These are phyloP conservation scores for Paraglomus brasilianum DNA, from an alignment of 192 early-diverging fungal species.

Conservation along the genomic window DNA sequence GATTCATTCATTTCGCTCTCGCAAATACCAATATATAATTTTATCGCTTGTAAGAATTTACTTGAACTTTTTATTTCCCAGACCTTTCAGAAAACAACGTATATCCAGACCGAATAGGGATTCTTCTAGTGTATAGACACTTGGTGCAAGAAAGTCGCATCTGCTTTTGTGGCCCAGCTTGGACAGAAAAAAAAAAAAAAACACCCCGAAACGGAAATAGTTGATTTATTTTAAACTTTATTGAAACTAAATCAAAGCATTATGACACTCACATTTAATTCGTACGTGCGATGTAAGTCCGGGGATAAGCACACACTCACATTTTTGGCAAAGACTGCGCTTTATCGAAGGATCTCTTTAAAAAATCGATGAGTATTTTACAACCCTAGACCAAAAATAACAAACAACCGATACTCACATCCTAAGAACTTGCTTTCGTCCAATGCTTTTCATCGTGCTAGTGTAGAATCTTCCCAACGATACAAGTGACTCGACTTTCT, in stretches of 20 bases:
- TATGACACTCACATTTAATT: slow-evolving; percentile 29
- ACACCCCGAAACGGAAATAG: neutral
- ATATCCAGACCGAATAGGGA: neutral
- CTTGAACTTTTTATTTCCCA: slow-evolving; percentile 2
- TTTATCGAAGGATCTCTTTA: slow-evolving; percentile 29
- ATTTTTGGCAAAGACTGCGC: slow-evolving; percentile 19
- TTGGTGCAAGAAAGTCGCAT: slow-evolving; percentile 10
- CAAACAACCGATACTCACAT: neutral
- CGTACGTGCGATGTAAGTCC: slow-evolving; percentile 20
- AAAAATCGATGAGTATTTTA: neutral
- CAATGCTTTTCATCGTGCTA: slow-evolving; percentile 28
- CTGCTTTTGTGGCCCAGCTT: slow-evolving; percentile 5
- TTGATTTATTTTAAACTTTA: neutral
- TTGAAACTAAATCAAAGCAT: neutral
- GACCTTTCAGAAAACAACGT: slow-evolving; percentile 25
- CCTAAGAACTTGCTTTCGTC: slow-evolving; percentile 30
- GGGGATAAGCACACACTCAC: slow-evolving; percentile 28
- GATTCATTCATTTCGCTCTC: too few relatives aligned
- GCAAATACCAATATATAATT: too few relatives aligned
- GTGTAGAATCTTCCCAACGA: slow-evolving; percentile 25
- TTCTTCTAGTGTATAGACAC: slow-evolving; percentile 1
- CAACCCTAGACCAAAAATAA: neutral
- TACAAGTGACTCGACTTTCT: neutral
- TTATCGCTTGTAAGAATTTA: too few relatives aligned
- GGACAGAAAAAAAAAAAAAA: neutral